Conservation (phyloP, 2,329 filamentous ascomycete species). For the Dactylonectria estremocensis region DNA sequence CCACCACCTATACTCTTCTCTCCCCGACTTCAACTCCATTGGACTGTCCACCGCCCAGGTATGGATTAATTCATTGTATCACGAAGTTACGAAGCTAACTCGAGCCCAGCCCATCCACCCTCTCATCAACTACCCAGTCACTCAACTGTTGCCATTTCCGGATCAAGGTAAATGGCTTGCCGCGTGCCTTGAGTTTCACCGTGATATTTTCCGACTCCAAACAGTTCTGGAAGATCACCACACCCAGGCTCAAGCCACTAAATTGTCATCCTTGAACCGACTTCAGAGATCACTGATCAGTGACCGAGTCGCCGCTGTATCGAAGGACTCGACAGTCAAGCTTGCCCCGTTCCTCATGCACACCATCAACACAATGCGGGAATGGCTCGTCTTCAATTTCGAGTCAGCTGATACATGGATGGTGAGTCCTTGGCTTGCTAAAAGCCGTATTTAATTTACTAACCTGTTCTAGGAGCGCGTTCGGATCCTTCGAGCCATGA, state of each 20-base stretch:
- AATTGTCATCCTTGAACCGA: constrained; percentile 70
- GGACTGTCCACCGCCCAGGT: constrained; percentile 61
- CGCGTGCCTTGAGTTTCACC: constrained; percentile 66
- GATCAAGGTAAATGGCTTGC: constrained; percentile 64
- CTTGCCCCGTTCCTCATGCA: constrained; percentile 66
- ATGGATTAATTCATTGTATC: constrained; percentile 43
- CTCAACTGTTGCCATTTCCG: constrained; percentile 59
- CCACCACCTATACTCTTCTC: constrained; percentile 52
- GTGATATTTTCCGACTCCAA: constrained; percentile 61
- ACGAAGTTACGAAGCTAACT: constrained; percentile 26
- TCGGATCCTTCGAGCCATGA: constrained; percentile 55
- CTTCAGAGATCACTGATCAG: constrained; percentile 73
- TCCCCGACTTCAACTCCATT: constrained; percentile 48
- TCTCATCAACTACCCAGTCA: constrained; percentile 70
- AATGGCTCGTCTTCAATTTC: constrained; percentile 58
- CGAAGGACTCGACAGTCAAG: constrained; percentile 73
- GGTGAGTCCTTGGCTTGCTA: constrained; percentile 39
- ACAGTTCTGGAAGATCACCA: constrained; percentile 60
- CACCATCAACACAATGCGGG: constrained; percentile 58
- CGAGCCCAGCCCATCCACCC: constrained; percentile 69
- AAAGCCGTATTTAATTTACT: constrained; percentile 2
- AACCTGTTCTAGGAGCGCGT: constrained; percentile 47
- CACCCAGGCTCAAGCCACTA: constrained; percentile 60
- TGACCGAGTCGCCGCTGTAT: constrained; percentile 68
- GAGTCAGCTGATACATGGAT: constrained; percentile 50